Evolutionary conservation across 202 grass and related monocot genomes (phyloP).

Genomic region (Dendrocalamus latiflorus): DNA sequence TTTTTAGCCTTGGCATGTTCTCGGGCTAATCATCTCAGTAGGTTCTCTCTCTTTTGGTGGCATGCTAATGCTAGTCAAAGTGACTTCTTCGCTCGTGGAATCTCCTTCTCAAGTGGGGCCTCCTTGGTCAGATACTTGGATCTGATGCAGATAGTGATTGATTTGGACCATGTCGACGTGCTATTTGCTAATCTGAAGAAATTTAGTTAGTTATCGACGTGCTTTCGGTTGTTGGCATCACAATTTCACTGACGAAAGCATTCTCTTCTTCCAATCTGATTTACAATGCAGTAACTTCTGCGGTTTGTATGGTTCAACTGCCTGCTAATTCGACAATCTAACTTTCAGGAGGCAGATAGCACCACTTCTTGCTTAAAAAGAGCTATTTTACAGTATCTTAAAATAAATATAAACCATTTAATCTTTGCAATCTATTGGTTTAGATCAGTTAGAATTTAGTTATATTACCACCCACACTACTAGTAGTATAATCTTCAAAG

Average conservation of each 20-base stretch:
- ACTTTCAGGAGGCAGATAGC: background rate
- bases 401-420: no score
- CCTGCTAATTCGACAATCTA: background rate
- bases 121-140: constrained; percentile 10
- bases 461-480: no score
- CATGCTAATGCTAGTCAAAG: constrained; percentile 8
- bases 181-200: background rate
- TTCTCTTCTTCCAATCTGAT: background rate
- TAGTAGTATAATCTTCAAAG: no score
- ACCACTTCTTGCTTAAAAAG: background rate
- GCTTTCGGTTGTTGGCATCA: background rate
- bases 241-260: background rate
- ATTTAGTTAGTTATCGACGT: no score
- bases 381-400: no score
- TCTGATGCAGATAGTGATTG: background rate
- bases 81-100: background rate
- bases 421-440: no score
- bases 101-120: background rate
- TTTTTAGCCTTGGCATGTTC: no score
- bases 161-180: background rate
- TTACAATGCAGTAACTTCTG: background rate
- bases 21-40: background rate
- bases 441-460: no score
- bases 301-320: background rate
- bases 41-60: background rate